These are phyloP conservation scores for Xanthoceras sorbifolium DNA, from an alignment of 345 rosid species.

Conservation along the genomic window DNA sequence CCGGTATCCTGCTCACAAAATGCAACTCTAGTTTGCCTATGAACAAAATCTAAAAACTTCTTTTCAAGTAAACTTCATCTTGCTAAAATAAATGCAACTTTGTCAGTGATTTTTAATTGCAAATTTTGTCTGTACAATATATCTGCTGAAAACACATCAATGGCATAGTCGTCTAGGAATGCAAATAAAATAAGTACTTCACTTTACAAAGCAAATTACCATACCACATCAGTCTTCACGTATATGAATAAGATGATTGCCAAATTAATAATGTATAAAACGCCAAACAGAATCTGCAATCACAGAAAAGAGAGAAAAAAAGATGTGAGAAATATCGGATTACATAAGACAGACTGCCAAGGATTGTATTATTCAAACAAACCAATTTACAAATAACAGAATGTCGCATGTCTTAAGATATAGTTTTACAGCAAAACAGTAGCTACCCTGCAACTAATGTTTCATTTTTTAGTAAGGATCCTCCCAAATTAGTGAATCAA, in stretches of 20 bases:
- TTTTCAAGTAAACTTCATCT: background rate
- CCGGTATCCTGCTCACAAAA: background rate
- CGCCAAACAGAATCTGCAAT: slow-evolving; percentile 79
- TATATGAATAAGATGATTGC: slow-evolving; percentile 69
- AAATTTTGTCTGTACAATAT: background rate
- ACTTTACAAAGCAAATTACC: slow-evolving; percentile 2
- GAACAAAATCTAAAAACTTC: background rate
- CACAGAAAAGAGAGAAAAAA: slow-evolving; percentile 9
- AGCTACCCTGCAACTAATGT: background rate
- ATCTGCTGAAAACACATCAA: background rate
- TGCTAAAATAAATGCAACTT: background rate
- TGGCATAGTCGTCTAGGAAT: background rate
- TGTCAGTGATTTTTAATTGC: no score
- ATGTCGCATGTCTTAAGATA: background rate
- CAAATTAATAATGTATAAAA: slow-evolving; percentile 73
- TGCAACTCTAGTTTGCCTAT: background rate
- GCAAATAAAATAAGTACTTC: background rate
- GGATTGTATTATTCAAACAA: background rate
- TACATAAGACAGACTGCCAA: background rate
- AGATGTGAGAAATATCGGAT: background rate
- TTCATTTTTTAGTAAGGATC: background rate
- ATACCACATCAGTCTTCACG: slow-evolving; percentile 79
- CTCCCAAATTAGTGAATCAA: background rate
- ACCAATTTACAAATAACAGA: background rate
- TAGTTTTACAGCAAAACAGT: background rate